Evolutionary conservation across 306 rosid species (phyloP), one percentile per base, ranked within the genome.

Genomic region (Begonia masoniana): DNA sequence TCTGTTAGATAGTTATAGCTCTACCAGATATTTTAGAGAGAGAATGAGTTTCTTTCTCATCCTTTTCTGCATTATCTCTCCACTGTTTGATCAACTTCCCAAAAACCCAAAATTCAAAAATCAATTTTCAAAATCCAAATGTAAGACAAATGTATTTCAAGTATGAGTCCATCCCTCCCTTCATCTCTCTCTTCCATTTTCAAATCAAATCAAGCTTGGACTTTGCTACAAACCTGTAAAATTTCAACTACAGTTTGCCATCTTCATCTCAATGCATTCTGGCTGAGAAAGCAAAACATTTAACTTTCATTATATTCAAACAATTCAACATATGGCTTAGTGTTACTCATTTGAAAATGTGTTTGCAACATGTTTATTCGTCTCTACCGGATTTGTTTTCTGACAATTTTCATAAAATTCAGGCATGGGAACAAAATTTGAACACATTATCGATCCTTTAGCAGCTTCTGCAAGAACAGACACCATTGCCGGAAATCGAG

Each of bases 401-500:
- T 31, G 7, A 7, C 8, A 0, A 31, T 5, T 5, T 31, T 51
- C 54, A 41, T 54, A 47, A 58, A 43, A 56, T 41, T 45, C 94
- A 85, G 97, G 84, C 58, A 91, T 86, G 99, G 99, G 81, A 71
- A 85, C 88, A 71, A 77, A 80, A 69, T 41, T 74, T 74, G 88
- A 91, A 59, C 69, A 64, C 70, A 65, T 80, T 59, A 59, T 75
- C 80, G 75, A 86, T 75, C 62, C 68, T 58, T 62, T 86, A 73
- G 74, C 75, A 64, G 60, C 69, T 57, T 66, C 80, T 54, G 56
- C 65, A 61, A 70, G 8, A 7, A 6, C 39, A 9, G 9, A 31
- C 9, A 31, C 9, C 39, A 31, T 5, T 7, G 39, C 39, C 39
- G 1, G 9, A 31, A 31, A 31, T 21, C 24, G 24, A 21, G 24